These are phyloP conservation scores for Trichoderma afroharzianum DNA, from an alignment of 2,329 filamentous ascomycete species.

Conservation along the genomic window DNA sequence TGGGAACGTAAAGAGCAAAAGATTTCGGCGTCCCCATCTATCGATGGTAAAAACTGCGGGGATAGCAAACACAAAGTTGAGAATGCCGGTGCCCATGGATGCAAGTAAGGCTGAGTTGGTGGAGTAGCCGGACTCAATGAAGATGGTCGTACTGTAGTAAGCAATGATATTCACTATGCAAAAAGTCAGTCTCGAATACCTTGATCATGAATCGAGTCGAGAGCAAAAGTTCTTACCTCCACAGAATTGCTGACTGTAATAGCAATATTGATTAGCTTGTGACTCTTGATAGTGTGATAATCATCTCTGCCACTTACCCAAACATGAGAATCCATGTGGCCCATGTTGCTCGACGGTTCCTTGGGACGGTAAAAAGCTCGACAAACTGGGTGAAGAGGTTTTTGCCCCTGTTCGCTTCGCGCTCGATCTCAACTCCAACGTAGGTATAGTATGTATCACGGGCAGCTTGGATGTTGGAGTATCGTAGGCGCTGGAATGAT, in stretches of 20 bases:
- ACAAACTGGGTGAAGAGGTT: slow-evolving; percentile 44
- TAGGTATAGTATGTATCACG: slow-evolving; percentile 56
- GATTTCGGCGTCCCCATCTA: slow-evolving; percentile 23
- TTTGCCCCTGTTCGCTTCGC: slow-evolving; percentile 35
- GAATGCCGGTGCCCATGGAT: slow-evolving; percentile 32
- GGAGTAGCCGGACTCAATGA: slow-evolving; percentile 27
- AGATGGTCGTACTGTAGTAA: slow-evolving; percentile 32
- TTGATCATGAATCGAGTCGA: no score
- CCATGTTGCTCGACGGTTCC: slow-evolving; percentile 56
- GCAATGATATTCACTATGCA: slow-evolving; percentile 29
- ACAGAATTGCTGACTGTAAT: slow-evolving; percentile 39
- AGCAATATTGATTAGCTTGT: neutral
- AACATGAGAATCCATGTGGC: slow-evolving; percentile 63
- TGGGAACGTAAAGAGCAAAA: slow-evolving; percentile 33
- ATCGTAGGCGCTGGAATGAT: slow-evolving; percentile 52
- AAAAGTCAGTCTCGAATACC: neutral
- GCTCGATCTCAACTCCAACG: slow-evolving; percentile 26
- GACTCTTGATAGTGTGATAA: no score
- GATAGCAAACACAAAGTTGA: slow-evolving; percentile 27
- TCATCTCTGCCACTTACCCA: slow-evolving; percentile 21
- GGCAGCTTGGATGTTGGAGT: slow-evolving; percentile 53
- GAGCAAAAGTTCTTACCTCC: neutral
- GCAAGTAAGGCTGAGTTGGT: slow-evolving; percentile 30
- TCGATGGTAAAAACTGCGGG: slow-evolving; percentile 34
- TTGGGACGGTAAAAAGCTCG: slow-evolving; percentile 52